Evolutionary conservation across 176 grass and related monocot species (phyloP).

Genomic region (Poa annua): DNA sequence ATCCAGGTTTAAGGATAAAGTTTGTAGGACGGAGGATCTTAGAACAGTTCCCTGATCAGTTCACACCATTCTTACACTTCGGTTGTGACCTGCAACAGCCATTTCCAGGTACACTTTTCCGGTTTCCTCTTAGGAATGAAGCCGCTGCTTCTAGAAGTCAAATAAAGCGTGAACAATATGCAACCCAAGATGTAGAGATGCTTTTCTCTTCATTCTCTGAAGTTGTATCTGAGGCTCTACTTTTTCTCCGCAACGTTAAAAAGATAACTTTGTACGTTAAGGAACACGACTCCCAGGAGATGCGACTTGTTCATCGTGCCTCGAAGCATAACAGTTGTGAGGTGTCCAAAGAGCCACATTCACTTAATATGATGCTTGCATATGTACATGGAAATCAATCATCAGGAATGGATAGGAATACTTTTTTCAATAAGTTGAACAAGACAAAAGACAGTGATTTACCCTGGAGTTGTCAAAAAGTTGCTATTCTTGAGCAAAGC

Average conservation of each 20-base stretch:
- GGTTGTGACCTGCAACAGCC: slow-evolving; percentile 87
- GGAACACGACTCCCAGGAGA: slow-evolving; percentile 70
- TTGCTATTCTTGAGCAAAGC: slow-evolving; percentile 74
- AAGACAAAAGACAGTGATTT: slow-evolving; percentile 85
- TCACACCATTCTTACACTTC: slow-evolving; percentile 93
- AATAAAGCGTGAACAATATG: slow-evolving; percentile 95
- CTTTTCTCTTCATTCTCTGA: slow-evolving; percentile 93
- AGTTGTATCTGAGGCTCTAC: slow-evolving; percentile 80
- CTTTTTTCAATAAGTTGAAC: slow-evolving; percentile 86
- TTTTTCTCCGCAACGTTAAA: slow-evolving; percentile 89
- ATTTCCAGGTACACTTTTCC: slow-evolving; percentile 95
- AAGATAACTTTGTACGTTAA: slow-evolving; percentile 89
- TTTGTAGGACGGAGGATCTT: slow-evolving; percentile 88
- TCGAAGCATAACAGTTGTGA: slow-evolving; percentile 59
- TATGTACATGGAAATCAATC: slow-evolving; percentile 74
- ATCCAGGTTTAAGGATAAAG: slow-evolving; percentile 93
- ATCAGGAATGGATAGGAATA: slow-evolving; percentile 79
- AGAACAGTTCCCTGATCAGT: slow-evolving; percentile 98
- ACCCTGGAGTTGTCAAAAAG: slow-evolving; percentile 87
- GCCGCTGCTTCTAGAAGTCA: slow-evolving; percentile 86
- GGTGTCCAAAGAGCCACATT: slow-evolving; percentile 69
- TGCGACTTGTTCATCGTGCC: slow-evolving; percentile 77
- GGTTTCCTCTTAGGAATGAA: slow-evolving; percentile 93
- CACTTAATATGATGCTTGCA: slow-evolving; percentile 65
- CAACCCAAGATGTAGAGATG: slow-evolving; percentile 81